A percentile compares a stretch with the other conserved stretches of the same genome.
Conservation (phyloP, 805 yeast genomes). For the Cyberlindnera maclurae region DNA sequence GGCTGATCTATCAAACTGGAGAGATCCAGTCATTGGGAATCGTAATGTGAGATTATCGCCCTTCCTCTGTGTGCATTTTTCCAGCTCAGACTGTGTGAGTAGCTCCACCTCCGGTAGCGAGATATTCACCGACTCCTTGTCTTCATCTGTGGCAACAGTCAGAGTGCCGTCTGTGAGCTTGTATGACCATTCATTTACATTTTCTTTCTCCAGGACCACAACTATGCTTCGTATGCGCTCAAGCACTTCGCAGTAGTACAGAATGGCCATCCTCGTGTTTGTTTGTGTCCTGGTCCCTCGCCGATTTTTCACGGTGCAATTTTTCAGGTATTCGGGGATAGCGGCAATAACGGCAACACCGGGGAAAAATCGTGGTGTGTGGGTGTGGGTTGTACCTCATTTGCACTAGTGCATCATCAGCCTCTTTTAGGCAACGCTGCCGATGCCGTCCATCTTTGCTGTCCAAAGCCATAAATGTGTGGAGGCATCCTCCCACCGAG, state of each 20-base stretch:
- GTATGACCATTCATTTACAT: background rate
- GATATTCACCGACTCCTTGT: background rate
- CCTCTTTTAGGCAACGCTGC: too few relatives aligned
- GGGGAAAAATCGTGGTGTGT: too few relatives aligned
- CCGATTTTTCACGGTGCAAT: too few relatives aligned
- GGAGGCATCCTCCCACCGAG: too few relatives aligned
- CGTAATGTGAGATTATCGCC: conserved; percentile 6
- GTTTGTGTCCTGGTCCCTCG: too few relatives aligned
- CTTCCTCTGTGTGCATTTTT: conserved; percentile 4
- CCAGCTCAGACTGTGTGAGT: conserved; percentile 2
- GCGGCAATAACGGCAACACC: too few relatives aligned
- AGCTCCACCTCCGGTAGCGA: background rate
- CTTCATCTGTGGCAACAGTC: background rate
- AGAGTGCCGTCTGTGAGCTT: background rate
- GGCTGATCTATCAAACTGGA: conserved; percentile 9
- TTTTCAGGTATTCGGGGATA: too few relatives aligned
- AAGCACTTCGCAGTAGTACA: conserved; percentile 11
- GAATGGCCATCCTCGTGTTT: background rate
- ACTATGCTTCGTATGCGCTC: conserved; percentile 13
- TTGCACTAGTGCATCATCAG: too few relatives aligned
- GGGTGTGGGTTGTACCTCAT: too few relatives aligned
- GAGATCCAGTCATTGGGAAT: conserved; percentile 6
- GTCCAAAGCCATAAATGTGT: too few relatives aligned
- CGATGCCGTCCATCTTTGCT: too few relatives aligned
- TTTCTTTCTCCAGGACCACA: conserved; percentile 5